phyloP scores from a whole-genome alignment of 257 asterid species.

The Solanum chilense region DNA sequence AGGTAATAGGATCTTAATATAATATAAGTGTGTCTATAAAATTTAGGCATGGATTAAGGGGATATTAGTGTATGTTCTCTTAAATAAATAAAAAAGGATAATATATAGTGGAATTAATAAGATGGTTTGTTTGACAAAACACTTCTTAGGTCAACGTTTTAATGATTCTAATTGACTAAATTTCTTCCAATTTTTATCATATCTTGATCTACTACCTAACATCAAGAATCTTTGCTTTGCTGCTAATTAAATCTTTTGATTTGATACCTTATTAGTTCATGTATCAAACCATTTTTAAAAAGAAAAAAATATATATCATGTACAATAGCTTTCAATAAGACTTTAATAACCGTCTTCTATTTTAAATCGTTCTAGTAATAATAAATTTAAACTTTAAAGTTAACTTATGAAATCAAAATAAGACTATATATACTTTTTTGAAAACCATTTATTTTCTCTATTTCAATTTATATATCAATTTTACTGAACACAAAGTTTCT shows the following conservation, averaged over 20 bases:
- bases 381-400: background rate
- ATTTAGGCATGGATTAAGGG: no score
- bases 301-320: background rate
- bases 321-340: background rate
- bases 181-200: background rate
- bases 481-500: background rate
- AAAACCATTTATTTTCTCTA: background rate
- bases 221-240: background rate
- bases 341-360: background rate
- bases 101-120: background rate
- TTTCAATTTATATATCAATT: background rate
- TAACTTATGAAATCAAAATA: background rate
- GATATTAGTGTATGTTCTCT: fast-evolving
- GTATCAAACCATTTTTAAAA: background rate
- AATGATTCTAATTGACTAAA: slow-evolving; percentile 21
- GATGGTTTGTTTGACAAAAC: slow-evolving; percentile 3
- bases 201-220: background rate
- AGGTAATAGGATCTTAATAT: no score
- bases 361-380: background rate
- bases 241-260: background rate
- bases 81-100: background rate
- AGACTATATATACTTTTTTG: background rate
- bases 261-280: background rate
- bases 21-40: fast-evolving
- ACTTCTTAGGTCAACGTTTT: slow-evolving; percentile 8